Evolutionary conservation across 2,329 filamentous ascomycete species (phyloP), one percentile per base, ranked within the genome.

Genomic region (Ophiocordyceps camponoti-saundersi): DNA sequence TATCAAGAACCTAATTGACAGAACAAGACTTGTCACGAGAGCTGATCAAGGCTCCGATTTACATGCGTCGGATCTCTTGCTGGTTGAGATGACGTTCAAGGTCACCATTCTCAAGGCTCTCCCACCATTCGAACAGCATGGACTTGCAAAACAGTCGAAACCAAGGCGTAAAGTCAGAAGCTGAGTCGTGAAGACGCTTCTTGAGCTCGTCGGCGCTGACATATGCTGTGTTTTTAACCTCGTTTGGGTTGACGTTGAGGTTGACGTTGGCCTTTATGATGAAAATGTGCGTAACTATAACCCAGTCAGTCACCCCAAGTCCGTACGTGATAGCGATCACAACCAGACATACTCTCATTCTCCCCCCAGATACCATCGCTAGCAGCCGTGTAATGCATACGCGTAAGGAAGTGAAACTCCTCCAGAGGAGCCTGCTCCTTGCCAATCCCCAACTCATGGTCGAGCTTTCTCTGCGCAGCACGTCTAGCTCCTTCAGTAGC

Each of bases 81-180:
- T 96, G 88, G 60, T 86, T 82, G 65, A 79, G 74, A 67, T 90
- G 95, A 67, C 85, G 82, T 50, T 93, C 84, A 55, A 96, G 71
- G 11, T 84, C 85, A 21, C 75, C 70, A 55, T 26, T 26, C 23
- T 92, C 82, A 48, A 96, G 75, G 65, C 85, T 80, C 59, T 80
- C 72, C 92, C 92, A 98, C 92, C 92, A 98, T 64, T 95, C 83
- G 58, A 94, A 98, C 42, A 98, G 76, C 85, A 96, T 89, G 44
- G 85, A 88, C 65, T 96, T 76, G 74, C 92, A 98, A 60, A 98
- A 96, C 55, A 98, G 80, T 73, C 95, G 95, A 73, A 98, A 98
- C 92, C 92, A 98, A 1, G 92, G 92, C 0, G 92, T 98, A 65
- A 96, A 96, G 57, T 82, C 84, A 56, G 94, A 72, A 46, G 67